Evolutionary conservation across 345 rosid species (phyloP).

Genomic region (Isatis tinctoria): DNA sequence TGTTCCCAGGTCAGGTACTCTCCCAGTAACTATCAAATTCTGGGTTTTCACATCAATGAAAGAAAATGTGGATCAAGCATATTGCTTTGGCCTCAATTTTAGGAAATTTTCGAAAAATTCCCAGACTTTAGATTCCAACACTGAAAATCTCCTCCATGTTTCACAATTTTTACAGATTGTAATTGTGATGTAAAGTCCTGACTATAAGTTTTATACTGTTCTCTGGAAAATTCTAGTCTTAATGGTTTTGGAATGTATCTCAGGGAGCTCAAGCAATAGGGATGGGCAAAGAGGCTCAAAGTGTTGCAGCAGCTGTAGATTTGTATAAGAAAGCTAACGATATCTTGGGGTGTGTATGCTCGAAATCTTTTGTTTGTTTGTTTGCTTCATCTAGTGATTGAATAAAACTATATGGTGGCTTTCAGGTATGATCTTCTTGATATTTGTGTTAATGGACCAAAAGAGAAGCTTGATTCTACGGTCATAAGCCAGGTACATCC

Average conservation of each 20-base stretch:
- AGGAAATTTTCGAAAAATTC: background rate
- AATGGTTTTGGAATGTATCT: background rate
- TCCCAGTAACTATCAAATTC: background rate
- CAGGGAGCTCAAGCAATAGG: slow-evolving; percentile 98
- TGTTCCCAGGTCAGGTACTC: slow-evolving; percentile 88
- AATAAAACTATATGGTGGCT: slow-evolving; percentile 5
- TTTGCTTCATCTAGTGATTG: background rate
- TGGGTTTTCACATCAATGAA: background rate
- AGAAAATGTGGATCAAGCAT: background rate
- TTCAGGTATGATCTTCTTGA: slow-evolving; percentile 93
- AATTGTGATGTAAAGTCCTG: background rate
- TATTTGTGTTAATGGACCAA: slow-evolving; percentile 84
- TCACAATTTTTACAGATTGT: background rate
- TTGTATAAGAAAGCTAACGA: slow-evolving; percentile 80
- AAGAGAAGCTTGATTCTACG: slow-evolving; percentile 92
- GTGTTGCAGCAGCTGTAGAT: slow-evolving; percentile 66
- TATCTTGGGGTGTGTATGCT: slow-evolving; percentile 53
- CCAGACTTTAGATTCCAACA: background rate
- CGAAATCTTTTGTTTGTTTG: background rate
- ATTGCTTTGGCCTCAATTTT: background rate
- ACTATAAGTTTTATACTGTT: background rate
- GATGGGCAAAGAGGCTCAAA: slow-evolving; percentile 93
- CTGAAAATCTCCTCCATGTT: background rate
- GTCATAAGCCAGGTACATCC: slow-evolving; percentile 84
- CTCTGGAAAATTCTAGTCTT: background rate